phyloP scores from a whole-genome alignment of 495 filamentous ascomycete species.

The Podospora sp. region DNA sequence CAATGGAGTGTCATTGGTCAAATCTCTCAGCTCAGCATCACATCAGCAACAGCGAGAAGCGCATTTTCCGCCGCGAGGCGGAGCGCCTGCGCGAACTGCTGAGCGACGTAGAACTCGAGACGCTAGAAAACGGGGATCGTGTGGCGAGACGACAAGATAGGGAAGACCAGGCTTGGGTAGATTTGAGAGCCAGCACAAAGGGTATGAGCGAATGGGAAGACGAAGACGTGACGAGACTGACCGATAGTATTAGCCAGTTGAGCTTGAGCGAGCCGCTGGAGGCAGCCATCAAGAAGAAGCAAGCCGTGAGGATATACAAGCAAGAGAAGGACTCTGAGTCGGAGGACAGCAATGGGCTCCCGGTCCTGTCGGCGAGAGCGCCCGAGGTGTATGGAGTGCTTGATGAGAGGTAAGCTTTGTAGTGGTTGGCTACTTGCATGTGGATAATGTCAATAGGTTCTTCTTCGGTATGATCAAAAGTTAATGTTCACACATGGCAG shows the following conservation, averaged over 20 bases:
- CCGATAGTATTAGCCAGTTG: neutral
- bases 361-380: neutral
- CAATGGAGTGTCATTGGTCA: slow-evolving; percentile 16
- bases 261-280: neutral
- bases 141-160: neutral
- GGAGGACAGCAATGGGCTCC: neutral
- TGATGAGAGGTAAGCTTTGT: neutral
- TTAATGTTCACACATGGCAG: no score
- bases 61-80: slow-evolving; percentile 27
- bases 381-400: neutral
- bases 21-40: neutral
- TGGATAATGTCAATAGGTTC: no score
- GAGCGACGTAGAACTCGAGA: neutral
- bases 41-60: slow-evolving; percentile 25
- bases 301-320: neutral
- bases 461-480: no score
- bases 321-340: neutral
- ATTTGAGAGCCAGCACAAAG: neutral
- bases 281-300: neutral
- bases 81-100: slow-evolving; percentile 8
- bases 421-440: neutral
- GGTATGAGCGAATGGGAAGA: neutral
- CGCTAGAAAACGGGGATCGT: neutral
- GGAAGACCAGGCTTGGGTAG: neutral
- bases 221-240: neutral